Evolutionary conservation across 306 rosid species (phyloP).

Genomic region (Cucurbita pepo): DNA sequence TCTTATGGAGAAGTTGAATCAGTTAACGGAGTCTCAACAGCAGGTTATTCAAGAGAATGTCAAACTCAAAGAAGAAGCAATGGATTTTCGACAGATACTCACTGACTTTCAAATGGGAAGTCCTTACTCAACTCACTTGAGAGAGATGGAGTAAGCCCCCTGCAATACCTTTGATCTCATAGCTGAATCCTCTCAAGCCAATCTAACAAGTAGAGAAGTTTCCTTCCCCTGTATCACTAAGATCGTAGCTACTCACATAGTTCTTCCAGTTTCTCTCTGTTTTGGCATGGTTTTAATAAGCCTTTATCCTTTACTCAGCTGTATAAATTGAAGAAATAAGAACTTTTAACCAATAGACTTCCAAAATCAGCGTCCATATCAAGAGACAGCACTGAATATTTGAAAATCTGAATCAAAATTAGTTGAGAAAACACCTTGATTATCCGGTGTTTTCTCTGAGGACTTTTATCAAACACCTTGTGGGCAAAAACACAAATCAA

Average conservation of each 20-base stretch:
- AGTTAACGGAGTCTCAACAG: neutral
- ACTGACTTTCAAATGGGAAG: neutral
- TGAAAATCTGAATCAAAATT: neutral
- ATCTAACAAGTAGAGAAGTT: neutral
- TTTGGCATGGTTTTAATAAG: neutral
- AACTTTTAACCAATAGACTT: neutral
- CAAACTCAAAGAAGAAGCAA: neutral
- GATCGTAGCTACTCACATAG: neutral
- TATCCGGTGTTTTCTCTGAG: neutral
- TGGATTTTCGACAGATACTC: neutral
- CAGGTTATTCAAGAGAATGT: neutral
- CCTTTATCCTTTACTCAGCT: neutral
- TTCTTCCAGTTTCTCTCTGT: neutral
- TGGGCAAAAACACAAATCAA: neutral
- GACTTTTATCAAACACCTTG: neutral
- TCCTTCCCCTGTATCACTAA: neutral
- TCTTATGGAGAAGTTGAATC: constrained; percentile 3
- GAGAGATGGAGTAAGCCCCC: neutral
- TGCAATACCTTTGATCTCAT: neutral
- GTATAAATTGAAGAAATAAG: neutral
- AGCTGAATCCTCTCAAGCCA: neutral
- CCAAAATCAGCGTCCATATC: neutral
- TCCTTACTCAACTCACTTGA: neutral
- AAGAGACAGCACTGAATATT: neutral
- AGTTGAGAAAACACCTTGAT: neutral